Evolutionary conservation across 148 eudicot genomes (phyloP).

Genomic region (Vaccinium darrowii): DNA sequence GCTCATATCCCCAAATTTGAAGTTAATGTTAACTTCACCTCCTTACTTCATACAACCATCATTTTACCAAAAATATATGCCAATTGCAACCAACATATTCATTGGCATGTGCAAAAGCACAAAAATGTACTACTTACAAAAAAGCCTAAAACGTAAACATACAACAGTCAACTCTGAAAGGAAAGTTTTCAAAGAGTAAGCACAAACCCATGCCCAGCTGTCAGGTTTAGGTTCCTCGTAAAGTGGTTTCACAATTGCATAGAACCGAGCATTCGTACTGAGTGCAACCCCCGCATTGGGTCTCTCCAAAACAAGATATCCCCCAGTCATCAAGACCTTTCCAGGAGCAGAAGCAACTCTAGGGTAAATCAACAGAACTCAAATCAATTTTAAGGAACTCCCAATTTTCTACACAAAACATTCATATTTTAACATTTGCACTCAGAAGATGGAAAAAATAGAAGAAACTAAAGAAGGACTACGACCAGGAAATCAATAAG

Average conservation of each 20-base stretch:
- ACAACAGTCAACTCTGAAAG: neutral
- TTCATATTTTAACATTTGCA: neutral
- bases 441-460: neutral
- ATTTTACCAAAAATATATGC: neutral
- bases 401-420: neutral
- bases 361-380: constrained; percentile 7
- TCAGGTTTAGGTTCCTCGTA: constrained; percentile 56
- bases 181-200: constrained; percentile 7
- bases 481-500: neutral
- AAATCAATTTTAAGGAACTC: neutral
- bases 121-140: neutral
- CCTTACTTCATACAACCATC: neutral
- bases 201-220: constrained; percentile 83
- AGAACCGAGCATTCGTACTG: constrained; percentile 90
- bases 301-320: constrained; percentile 90
- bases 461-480: neutral
- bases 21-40: neutral
- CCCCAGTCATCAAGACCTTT: constrained; percentile 31
- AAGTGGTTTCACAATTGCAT: constrained; percentile 80
- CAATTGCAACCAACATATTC: neutral
- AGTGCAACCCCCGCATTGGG: constrained; percentile 94
- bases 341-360: constrained; percentile 93
- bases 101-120: neutral
- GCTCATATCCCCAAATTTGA: neutral
- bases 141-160: neutral